Evolutionary conservation across 345 rosid genomes (phyloP).

Genomic region (Passiflora organensis): DNA sequence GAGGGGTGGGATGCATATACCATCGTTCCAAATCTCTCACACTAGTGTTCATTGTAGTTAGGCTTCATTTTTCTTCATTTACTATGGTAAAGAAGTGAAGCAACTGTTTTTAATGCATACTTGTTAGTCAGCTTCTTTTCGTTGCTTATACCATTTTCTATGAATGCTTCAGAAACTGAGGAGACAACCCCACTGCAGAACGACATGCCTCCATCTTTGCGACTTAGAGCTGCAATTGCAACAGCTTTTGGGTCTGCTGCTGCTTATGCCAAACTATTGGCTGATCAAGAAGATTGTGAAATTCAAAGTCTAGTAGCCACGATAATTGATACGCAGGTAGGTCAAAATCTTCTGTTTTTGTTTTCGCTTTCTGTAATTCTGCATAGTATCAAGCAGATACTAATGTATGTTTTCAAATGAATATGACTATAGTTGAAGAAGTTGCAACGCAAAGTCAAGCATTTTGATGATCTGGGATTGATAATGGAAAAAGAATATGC

Average conservation of each 20-base stretch:
- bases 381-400: not conserved
- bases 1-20: not conserved
- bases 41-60: too few species aligned
- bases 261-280: constrained; percentile 75
- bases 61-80: too few species aligned
- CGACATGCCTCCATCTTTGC: constrained; percentile 54
- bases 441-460: constrained; percentile 57
- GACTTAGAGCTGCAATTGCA: constrained; percentile 66
- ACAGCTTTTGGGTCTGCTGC: constrained; percentile 80
- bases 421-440: constrained; percentile 56
- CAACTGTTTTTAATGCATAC: too few species aligned
- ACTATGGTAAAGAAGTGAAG: too few species aligned
- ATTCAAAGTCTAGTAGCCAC: constrained; percentile 56
- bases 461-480: constrained; percentile 56
- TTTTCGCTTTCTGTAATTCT: not conserved
- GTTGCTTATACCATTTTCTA: constrained; percentile 8
- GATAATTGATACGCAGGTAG: constrained; percentile 69
- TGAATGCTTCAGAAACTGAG: constrained; percentile 34
- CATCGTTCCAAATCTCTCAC: too few species aligned
- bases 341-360: constrained; percentile 5
- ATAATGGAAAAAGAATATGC: constrained; percentile 73
- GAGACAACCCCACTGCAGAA: constrained; percentile 28
- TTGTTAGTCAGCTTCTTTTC: not conserved
- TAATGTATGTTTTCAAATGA: constrained; percentile 10
- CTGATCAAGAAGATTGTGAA: constrained; percentile 79